Percentiles rank a stretch among this genome's conserved stretches.
These are phyloP conservation scores for Coelastrella sp. DNA, from an alignment of 139 green algal species.

Conservation along the genomic window DNA sequence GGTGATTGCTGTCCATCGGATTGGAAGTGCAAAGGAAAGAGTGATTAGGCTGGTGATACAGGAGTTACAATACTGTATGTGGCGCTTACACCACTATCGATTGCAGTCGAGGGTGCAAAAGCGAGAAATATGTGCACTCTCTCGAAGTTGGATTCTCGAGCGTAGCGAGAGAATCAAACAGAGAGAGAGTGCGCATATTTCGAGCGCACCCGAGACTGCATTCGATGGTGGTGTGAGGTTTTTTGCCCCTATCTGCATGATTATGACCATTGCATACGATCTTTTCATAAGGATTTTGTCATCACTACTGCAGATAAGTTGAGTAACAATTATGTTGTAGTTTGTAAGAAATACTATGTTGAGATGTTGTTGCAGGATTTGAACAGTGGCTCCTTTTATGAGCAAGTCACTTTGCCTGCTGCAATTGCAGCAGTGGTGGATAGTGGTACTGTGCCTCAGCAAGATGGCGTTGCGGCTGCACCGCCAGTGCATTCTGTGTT, in stretches of 20 bases:
- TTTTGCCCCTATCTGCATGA: neutral
- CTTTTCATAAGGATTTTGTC: neutral
- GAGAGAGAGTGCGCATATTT: too few species aligned
- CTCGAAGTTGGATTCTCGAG: too few species aligned
- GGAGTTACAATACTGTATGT: too few species aligned
- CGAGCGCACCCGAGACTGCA: too few species aligned
- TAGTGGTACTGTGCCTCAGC: too few species aligned
- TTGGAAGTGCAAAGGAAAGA: too few species aligned
- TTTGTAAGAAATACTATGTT: conserved; percentile 10
- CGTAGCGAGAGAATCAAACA: neutral
- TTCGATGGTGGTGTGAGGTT: neutral
- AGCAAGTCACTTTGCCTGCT: neutral
- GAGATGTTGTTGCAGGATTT: neutral
- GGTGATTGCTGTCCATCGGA: too few species aligned
- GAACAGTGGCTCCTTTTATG: conserved; percentile 2
- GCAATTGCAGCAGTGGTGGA: too few species aligned
- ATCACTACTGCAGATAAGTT: conserved; percentile 26
- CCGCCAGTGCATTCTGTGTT: too few species aligned
- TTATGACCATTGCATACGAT: neutral
- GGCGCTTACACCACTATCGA: neutral
- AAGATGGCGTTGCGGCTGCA: too few species aligned
- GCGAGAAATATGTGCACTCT: neutral
- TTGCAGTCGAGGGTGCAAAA: neutral
- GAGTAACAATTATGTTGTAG: conserved; percentile 23
- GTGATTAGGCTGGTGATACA: too few species aligned